Evolutionary conservation across 495 filamentous ascomycete genomes (phyloP), one percentile per base, ranked within the genome.

Genomic region (Xylaria venustula): DNA sequence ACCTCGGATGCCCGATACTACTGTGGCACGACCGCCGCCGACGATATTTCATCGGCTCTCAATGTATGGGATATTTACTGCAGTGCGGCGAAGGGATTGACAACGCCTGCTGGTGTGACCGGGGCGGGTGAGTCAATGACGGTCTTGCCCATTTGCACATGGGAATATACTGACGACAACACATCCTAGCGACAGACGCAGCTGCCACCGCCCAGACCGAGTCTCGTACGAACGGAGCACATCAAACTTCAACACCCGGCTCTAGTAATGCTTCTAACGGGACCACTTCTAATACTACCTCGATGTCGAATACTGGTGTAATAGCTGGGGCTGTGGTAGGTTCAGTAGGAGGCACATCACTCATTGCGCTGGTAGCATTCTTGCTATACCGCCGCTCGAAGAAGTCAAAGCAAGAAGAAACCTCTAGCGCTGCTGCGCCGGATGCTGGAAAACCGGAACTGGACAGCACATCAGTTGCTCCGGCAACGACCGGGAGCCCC

Each of bases 51-150:
- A 40, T 15, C 51, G 9, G 77, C 77, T 2, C 42, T 79, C 11
- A 30, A 63, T 20, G 75, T 82, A 0, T 81, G 76, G 51, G 66
- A 77, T 25, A 59, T 71, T 26, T 83, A 82, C 46, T 83, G 81
- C 58, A 78, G 68, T 55, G 81, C 79, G 12, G 81, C 75, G 9
- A 70, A 68, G 20, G 76, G 69, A 2, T 46, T 76, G 30, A 68
- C 76, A 1, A 73, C 63, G 0, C 65, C 75, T 9, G 62, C 58
- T 3, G 76, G 76, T 1, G 64, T 82, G 11, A 75, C 73, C 9
- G 68, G 68, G 26, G 76, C 77, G 7, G 67, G 73, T 65, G 64
- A 42, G 63, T 45, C 22, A 40, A 59, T 54, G 20, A 45, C 26
- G 44, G 26, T 28, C 17, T 12, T 19, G 7, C 20, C 3, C 15